phyloP scores from a whole-genome alignment of 352 stramenopile species.

The Phytophthora cactorum region DNA sequence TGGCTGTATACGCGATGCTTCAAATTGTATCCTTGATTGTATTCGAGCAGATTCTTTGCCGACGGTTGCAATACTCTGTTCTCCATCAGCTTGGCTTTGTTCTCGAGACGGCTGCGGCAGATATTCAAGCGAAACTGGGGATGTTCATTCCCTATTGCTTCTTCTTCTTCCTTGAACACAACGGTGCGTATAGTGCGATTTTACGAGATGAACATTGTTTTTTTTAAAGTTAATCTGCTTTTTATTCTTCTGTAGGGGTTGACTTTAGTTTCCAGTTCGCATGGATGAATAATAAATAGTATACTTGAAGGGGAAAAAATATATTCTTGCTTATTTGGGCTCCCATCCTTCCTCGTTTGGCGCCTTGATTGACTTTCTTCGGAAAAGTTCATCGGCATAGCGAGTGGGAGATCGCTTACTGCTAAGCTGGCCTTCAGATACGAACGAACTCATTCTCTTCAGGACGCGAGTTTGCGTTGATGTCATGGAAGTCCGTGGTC shows the following conservation, averaged over 20 bases:
- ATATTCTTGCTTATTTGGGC: slow-evolving; percentile 1
- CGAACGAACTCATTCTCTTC: slow-evolving; percentile 33
- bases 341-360: slow-evolving; percentile 22
- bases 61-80: slow-evolving; percentile 18
- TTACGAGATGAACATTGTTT: no score
- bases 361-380: slow-evolving; percentile 7
- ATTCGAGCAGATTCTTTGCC: slow-evolving; percentile 22
- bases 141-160: slow-evolving; percentile 36
- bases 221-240: no score
- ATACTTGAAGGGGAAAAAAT: background rate
- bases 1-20: slow-evolving; percentile 25
- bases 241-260: background rate
- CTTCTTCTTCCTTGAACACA: slow-evolving; percentile 39
- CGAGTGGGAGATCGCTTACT: slow-evolving; percentile 29
- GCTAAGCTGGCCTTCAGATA: slow-evolving; percentile 15
- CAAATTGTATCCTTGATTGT: slow-evolving; percentile 23
- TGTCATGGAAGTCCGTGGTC: slow-evolving; percentile 5
- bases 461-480: slow-evolving; percentile 19
- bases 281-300: background rate
- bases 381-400: slow-evolving; percentile 38
- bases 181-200: slow-evolving; percentile 11
- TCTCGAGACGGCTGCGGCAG: slow-evolving; percentile 24
- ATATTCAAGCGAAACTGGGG: slow-evolving; percentile 33
- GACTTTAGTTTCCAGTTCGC: background rate
- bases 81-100: slow-evolving; percentile 38